phyloP scores from a whole-genome alignment of 2,329 filamentous ascomycete genomes.

The Onygena corvina region DNA sequence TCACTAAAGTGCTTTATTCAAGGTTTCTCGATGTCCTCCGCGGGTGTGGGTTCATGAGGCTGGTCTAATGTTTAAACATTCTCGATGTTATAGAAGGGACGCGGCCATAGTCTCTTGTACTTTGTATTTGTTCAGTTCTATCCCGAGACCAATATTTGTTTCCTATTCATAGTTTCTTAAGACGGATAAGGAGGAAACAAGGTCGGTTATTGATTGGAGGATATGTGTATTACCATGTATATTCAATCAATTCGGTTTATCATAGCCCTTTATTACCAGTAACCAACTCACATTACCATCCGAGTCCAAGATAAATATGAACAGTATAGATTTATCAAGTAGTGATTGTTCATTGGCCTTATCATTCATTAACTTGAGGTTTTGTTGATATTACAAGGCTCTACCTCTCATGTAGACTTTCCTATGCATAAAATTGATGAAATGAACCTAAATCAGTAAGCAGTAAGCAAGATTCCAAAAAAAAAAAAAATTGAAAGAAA shows the following conservation, averaged over 20 bases:
- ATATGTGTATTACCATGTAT: too few relatives aligned
- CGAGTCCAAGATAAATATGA: too few relatives aligned
- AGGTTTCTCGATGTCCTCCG: not conserved
- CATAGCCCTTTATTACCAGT: too few relatives aligned
- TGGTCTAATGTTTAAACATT: not conserved
- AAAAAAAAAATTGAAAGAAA: not conserved
- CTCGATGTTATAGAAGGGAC: not conserved
- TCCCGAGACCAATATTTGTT: too few relatives aligned
- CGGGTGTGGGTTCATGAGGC: not conserved
- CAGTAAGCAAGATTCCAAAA: not conserved
- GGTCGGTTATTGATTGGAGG: too few relatives aligned
- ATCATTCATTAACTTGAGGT: not conserved
- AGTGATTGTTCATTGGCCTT: not conserved
- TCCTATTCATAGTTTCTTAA: too few relatives aligned
- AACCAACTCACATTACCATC: too few relatives aligned
- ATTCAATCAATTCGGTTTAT: too few relatives aligned
- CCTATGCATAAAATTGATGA: not conserved
- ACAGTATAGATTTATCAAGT: too few relatives aligned
- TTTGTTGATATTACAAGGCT: not conserved
- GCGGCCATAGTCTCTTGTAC: not conserved
- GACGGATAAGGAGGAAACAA: too few relatives aligned
- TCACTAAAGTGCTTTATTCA: not conserved
- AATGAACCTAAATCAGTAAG: not conserved
- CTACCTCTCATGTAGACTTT: not conserved
- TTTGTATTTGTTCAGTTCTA: not conserved